Conservation (phyloP, 2,329 filamentous ascomycete genomes). For the Cladosporium velox region DNA sequence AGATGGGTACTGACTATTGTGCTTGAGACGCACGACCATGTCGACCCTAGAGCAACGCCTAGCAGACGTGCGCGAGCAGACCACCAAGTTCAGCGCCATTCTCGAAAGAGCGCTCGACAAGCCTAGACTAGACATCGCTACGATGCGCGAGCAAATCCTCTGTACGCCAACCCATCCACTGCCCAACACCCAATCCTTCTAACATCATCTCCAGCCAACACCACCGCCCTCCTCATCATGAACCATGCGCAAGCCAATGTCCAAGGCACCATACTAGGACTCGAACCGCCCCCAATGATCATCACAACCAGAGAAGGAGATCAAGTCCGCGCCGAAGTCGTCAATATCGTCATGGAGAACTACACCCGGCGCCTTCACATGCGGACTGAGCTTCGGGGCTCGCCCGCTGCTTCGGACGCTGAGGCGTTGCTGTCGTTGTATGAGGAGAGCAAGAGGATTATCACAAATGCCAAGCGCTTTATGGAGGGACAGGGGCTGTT, state of each 20-base stretch:
- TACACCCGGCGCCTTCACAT: neutral
- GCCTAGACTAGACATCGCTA: neutral
- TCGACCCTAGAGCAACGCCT: neutral
- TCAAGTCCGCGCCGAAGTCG: neutral
- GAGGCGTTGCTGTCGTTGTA: conserved; percentile 2
- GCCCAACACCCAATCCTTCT: neutral
- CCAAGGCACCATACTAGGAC: neutral
- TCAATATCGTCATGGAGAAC: neutral
- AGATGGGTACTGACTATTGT: neutral
- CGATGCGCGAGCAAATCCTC: neutral
- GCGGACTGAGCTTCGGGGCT: neutral
- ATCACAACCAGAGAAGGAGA: neutral
- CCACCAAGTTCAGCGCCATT: neutral
- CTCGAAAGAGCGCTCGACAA: neutral
- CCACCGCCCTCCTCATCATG: neutral
- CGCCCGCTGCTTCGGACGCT: neutral
- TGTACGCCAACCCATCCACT: neutral
- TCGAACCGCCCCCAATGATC: neutral
- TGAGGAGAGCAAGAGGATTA: neutral
- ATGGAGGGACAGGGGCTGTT: neutral
- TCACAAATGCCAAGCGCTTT: neutral
- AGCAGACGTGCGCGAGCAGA: neutral
- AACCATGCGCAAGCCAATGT: neutral
- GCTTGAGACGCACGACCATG: neutral
- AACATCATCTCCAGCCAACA: neutral